Percentiles rank a stretch among this genome's conserved stretches.
Conservation (phyloP, 345 rosid species). For the Euphorbia pulcherrima region DNA sequence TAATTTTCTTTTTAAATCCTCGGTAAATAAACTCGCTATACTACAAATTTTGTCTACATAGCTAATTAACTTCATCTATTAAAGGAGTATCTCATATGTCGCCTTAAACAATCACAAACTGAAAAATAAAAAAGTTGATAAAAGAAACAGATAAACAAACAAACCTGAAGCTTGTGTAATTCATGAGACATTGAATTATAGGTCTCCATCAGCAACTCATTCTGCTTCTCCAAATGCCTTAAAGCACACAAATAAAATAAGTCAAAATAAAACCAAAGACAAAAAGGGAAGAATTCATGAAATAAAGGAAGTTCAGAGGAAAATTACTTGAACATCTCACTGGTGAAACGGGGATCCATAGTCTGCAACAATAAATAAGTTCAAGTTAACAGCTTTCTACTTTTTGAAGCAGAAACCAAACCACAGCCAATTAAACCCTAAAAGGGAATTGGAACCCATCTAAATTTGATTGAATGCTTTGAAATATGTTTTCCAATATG, state of each 20-base stretch:
- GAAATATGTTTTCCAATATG: too few species aligned
- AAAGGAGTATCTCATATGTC: background rate
- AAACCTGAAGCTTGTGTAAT: slow-evolving; percentile 54
- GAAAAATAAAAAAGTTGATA: background rate
- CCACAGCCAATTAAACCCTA: too few species aligned
- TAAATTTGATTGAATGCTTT: too few species aligned
- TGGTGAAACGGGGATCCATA: slow-evolving; percentile 37
- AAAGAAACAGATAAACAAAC: background rate
- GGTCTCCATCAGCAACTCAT: slow-evolving; percentile 43
- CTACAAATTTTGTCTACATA: background rate
- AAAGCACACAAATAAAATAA: background rate
- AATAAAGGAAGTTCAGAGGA: background rate
- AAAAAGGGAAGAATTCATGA: background rate
- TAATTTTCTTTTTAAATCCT: too few species aligned
- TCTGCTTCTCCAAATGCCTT: slow-evolving; percentile 62
- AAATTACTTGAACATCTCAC: slow-evolving; percentile 32
- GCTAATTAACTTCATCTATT: background rate
- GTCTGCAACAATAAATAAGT: background rate
- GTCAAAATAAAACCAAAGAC: background rate
- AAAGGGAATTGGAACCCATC: too few species aligned
- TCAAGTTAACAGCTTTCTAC: background rate
- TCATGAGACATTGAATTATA: slow-evolving; percentile 41
- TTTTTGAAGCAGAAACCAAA: too few species aligned
- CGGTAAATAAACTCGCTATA: background rate
- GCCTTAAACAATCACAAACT: background rate